Evolutionary conservation across 108 stramenopile species (phyloP).

Genomic region (Cyclotella sp.): DNA sequence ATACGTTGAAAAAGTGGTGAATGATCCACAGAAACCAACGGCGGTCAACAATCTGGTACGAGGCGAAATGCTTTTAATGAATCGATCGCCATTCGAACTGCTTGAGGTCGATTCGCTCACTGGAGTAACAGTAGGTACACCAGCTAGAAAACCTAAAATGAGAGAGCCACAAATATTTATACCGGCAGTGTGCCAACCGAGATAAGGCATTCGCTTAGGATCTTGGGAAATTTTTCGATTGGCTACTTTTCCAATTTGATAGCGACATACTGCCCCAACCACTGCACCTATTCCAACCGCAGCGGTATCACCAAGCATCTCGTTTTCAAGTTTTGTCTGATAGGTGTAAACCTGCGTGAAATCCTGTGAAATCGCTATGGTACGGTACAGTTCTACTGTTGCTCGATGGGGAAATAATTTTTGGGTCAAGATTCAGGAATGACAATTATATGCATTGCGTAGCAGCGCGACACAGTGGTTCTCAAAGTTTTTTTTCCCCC

Average conservation of each 20-base stretch:
- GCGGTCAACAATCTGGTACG: slow-evolving; percentile 68
- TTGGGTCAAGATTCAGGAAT: too few species aligned
- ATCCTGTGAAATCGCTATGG: too few species aligned
- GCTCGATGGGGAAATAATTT: too few species aligned
- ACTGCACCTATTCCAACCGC: slow-evolving; percentile 74
- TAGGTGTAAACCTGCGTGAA: too few species aligned
- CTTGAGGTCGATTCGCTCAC: neutral
- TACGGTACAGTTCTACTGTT: too few species aligned
- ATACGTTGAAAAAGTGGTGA: slow-evolving; percentile 83
- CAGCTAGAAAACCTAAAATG: slow-evolving; percentile 66
- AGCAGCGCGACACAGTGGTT: too few species aligned
- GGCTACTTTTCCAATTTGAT: slow-evolving; percentile 69
- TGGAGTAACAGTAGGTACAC: slow-evolving; percentile 33
- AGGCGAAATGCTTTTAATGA: slow-evolving; percentile 55
- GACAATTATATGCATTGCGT: too few species aligned
- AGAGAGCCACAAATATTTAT: slow-evolving; percentile 80
- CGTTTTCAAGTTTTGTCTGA: neutral
- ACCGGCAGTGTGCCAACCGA: slow-evolving; percentile 73
- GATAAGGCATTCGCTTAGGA: slow-evolving; percentile 31
- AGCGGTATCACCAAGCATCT: slow-evolving; percentile 51
- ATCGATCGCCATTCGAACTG: slow-evolving; percentile 23
- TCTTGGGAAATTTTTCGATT: slow-evolving; percentile 66
- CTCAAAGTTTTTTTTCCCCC: too few species aligned
- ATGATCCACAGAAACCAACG: slow-evolving; percentile 79
- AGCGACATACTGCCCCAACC: slow-evolving; percentile 66